These are phyloP conservation scores for Triadica sebifera DNA, from an alignment of 345 rosid species.

Conservation along the genomic window DNA sequence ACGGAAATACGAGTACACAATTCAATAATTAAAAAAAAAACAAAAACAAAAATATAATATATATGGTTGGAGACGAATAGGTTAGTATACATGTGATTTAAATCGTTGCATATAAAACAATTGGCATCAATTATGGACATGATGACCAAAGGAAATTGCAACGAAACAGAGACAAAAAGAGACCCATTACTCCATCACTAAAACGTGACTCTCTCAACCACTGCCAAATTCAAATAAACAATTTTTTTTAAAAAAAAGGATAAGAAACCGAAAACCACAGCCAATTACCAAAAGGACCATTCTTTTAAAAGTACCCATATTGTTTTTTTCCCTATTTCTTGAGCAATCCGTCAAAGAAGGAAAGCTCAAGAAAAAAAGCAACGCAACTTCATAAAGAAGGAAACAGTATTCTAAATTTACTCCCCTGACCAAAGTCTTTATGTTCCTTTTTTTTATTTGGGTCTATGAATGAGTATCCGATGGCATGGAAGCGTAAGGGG, in stretches of 20 bases:
- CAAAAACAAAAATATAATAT: background rate
- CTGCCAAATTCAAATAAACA: background rate
- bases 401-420: background rate
- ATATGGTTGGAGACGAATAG: background rate
- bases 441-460: background rate
- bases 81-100: constrained; percentile 2
- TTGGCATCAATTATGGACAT: background rate
- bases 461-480: constrained; percentile 21
- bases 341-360: constrained; percentile 10
- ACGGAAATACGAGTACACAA: too few species aligned
- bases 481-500: constrained; percentile 32
- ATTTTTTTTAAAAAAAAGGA: background rate
- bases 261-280: background rate
- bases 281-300: too few species aligned
- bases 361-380: background rate
- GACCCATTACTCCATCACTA: background rate
- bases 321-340: background rate
- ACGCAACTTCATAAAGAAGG: background rate
- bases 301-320: too few species aligned
- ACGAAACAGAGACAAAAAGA: constrained; percentile 6
- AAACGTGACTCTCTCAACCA: constrained; percentile 11
- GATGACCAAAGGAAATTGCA: constrained; percentile 16
- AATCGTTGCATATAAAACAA: constrained; percentile 3
- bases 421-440: too few species aligned
- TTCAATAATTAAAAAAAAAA: background rate